These are phyloP conservation scores for Aspergillus olivimuriae DNA, from an alignment of 495 filamentous ascomycete species.

Conservation along the genomic window DNA sequence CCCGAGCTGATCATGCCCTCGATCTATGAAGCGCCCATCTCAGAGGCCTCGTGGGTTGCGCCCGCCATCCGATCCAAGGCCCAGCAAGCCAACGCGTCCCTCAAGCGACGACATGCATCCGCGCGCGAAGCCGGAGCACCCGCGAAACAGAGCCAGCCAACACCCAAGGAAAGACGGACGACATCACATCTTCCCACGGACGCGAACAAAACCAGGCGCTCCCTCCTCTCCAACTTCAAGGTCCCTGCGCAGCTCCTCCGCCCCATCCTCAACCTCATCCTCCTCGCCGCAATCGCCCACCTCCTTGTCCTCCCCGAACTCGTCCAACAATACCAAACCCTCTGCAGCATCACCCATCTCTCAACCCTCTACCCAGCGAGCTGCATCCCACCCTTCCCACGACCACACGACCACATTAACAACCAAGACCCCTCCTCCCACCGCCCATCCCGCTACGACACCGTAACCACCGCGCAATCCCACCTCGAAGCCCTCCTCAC, in stretches of 20 bases:
- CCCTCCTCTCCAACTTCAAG: conserved; percentile 1
- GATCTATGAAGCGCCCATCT: conserved; percentile 31
- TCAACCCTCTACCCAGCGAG: conserved; percentile 29
- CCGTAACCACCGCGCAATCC: conserved; percentile 20
- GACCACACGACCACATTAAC: conserved; percentile 2
- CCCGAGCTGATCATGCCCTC: conserved; percentile 44
- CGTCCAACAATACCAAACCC: conserved; percentile 27
- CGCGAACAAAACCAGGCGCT: background rate
- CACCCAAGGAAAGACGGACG: background rate
- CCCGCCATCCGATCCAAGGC: conserved; percentile 20
- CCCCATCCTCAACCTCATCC: conserved; percentile 24
- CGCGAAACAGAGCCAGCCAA: background rate
- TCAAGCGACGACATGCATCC: conserved; percentile 26
- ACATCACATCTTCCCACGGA: conserved; percentile 5
- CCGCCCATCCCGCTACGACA: conserved; percentile 9
- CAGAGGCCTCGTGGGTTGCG: conserved; percentile 36
- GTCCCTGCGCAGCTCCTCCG: conserved; percentile 14
- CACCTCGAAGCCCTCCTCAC: conserved; percentile 30
- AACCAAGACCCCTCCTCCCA: conserved; percentile 4
- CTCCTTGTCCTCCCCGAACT: conserved; percentile 37
- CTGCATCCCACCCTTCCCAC: conserved; percentile 19
- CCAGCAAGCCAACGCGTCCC: conserved; percentile 7
- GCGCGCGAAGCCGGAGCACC: conserved; percentile 4
- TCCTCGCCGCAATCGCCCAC: conserved; percentile 29
- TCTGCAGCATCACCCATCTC: conserved; percentile 24